phyloP scores from a whole-genome alignment of 202 grass and related monocot genomes.

The Hordeum pubiflorum region DNA sequence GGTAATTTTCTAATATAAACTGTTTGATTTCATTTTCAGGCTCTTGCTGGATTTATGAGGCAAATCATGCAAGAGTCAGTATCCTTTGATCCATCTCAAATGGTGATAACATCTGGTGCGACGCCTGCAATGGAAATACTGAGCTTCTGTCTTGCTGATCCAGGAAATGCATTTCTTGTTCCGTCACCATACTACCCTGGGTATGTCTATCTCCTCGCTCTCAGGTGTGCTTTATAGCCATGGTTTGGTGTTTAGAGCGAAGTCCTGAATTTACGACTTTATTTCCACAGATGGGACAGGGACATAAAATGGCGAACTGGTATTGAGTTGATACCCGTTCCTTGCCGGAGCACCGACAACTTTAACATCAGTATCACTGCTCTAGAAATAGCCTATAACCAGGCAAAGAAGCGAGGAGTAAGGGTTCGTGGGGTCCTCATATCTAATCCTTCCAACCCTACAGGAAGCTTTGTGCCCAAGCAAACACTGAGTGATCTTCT shows the following conservation, averaged over 20 bases:
- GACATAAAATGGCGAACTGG: constrained; percentile 89
- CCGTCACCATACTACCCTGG: constrained; percentile 99
- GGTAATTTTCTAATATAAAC: constrained; percentile 13
- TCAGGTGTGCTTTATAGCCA: background rate
- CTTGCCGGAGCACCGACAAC: constrained; percentile 90
- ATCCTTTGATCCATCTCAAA: constrained; percentile 77
- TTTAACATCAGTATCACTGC: constrained; percentile 72
- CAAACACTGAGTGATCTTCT: constrained; percentile 68
- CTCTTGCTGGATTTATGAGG: constrained; percentile 85
- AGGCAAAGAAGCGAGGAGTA: constrained; percentile 80
- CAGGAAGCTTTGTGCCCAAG: constrained; percentile 65
- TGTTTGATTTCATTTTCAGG: constrained; percentile 46
- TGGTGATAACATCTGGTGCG: constrained; percentile 84
- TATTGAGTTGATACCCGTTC: constrained; percentile 88
- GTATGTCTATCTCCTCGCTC: constrained; percentile 34
- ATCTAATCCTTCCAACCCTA: constrained; percentile 88
- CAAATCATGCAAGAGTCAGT: constrained; percentile 65
- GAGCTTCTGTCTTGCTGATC: constrained; percentile 93
- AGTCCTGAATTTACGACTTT: background rate
- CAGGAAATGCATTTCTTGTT: constrained; percentile 97
- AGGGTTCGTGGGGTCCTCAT: constrained; percentile 88
- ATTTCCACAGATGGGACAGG: constrained; percentile 72
- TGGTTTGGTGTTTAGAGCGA: background rate
- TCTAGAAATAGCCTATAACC: constrained; percentile 80
- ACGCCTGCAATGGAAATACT: constrained; percentile 92